These are phyloP conservation scores for Curvularia verruculosa DNA, from an alignment of 2,329 filamentous ascomycete species.

Conservation along the genomic window DNA sequence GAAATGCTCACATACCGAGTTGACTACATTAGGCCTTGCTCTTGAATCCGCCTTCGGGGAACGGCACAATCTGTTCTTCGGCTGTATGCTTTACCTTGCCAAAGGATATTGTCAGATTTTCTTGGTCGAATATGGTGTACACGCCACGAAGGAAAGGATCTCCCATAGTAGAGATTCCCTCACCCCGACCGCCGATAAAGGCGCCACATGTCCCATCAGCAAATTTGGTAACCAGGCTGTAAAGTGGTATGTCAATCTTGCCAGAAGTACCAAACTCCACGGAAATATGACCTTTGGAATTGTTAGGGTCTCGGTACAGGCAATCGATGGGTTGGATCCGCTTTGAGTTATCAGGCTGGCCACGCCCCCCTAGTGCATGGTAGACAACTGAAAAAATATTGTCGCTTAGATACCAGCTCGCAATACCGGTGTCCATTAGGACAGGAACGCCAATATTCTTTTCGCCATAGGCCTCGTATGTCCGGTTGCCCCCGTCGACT, in stretches of 20 bases:
- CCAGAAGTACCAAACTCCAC: not conserved
- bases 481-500: not conserved
- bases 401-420: not conserved
- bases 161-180: not conserved
- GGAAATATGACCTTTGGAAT: not conserved
- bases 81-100: not conserved
- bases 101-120: not conserved
- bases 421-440: not conserved
- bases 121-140: not conserved
- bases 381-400: not conserved
- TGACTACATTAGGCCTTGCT: no score
- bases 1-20: no score
- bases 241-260: not conserved
- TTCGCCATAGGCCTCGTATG: not conserved
- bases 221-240: not conserved
- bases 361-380: not conserved
- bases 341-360: no score
- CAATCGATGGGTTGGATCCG: not conserved
- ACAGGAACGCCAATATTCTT: not conserved
- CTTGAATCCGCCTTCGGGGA: not conserved
- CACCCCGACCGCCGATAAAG: not conserved
- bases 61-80: not conserved
- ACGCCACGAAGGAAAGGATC: not conserved
- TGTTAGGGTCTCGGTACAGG: not conserved
- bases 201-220: not conserved